Percentiles rank a stretch among this genome's conserved stretches.
phyloP scores from a whole-genome alignment of 1,284 basidiomycete genomes.

The Bjerkandera adusta region DNA sequence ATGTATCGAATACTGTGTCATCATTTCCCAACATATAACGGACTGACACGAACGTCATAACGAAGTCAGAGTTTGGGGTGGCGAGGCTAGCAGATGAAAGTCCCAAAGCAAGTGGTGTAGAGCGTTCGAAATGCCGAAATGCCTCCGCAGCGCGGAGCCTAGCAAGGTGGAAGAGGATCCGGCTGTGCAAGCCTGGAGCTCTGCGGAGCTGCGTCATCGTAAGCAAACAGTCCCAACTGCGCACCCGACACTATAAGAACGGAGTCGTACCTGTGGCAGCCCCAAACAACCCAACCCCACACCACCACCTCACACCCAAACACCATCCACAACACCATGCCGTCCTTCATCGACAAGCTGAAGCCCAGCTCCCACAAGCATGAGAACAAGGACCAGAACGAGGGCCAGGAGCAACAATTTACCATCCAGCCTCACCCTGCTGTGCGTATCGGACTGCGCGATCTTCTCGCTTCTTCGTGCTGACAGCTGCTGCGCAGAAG shows the following conservation, averaged over 20 bases:
- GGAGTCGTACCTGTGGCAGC: background rate
- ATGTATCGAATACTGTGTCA: too few relatives aligned
- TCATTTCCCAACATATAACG: too few relatives aligned
- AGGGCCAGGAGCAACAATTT: conserved; percentile 33
- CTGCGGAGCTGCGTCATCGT: conserved; percentile 5
- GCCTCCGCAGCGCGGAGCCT: too few relatives aligned
- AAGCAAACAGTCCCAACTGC: too few relatives aligned
- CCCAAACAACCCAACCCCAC: background rate
- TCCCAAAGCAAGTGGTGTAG: too few relatives aligned
- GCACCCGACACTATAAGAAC: too few relatives aligned
- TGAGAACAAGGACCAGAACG: conserved; percentile 9
- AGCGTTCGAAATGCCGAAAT: too few relatives aligned
- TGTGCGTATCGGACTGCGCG: conserved; percentile 33
- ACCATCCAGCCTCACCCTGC: conserved; percentile 52
- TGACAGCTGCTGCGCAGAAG: conserved; percentile 34
- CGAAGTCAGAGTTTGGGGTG: too few relatives aligned
- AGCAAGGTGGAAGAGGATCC: too few relatives aligned
- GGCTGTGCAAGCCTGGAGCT: too few relatives aligned
- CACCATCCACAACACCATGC: background rate
- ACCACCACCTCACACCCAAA: background rate
- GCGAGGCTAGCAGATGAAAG: too few relatives aligned
- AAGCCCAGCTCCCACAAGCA: conserved; percentile 12
- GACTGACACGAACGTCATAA: too few relatives aligned
- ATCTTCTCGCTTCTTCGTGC: background rate
- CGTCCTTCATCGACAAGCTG: conserved; percentile 8